These are phyloP conservation scores for Fraxinus velutina DNA, from an alignment of 305 asterid genomes.

Conservation along the genomic window DNA sequence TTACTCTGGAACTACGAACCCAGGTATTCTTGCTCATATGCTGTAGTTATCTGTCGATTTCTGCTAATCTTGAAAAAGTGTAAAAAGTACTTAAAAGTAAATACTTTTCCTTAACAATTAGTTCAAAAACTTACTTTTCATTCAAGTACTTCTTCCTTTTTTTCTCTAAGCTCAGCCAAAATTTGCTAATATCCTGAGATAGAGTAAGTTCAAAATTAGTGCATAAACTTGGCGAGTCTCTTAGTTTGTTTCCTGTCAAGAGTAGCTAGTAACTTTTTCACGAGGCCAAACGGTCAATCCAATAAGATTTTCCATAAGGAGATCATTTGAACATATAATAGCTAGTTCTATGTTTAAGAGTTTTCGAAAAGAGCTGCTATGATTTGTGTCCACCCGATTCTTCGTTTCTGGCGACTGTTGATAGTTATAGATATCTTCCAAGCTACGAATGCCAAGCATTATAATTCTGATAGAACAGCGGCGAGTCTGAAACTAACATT, in stretches of 20 bases:
- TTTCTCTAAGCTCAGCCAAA: neutral
- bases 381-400: neutral
- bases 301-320: neutral
- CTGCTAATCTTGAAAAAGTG: neutral
- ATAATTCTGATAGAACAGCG: neutral
- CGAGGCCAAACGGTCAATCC: neutral
- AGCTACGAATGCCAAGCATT: neutral
- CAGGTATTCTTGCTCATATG: slow-evolving; percentile 39
- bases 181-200: neutral
- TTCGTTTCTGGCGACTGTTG: neutral
- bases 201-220: neutral
- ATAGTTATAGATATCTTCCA: neutral
- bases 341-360: neutral
- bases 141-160: neutral
- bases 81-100: neutral
- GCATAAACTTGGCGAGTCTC: neutral
- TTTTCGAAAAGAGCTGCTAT: neutral
- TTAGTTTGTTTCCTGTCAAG: neutral
- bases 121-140: neutral
- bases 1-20: slow-evolving; percentile 45
- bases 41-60: neutral
- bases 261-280: neutral
- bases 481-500: neutral
- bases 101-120: neutral
- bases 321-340: neutral